Conservation (phyloP, 1,284 basidiomycete species). For the Pyrrhoderma noxium region DNA sequence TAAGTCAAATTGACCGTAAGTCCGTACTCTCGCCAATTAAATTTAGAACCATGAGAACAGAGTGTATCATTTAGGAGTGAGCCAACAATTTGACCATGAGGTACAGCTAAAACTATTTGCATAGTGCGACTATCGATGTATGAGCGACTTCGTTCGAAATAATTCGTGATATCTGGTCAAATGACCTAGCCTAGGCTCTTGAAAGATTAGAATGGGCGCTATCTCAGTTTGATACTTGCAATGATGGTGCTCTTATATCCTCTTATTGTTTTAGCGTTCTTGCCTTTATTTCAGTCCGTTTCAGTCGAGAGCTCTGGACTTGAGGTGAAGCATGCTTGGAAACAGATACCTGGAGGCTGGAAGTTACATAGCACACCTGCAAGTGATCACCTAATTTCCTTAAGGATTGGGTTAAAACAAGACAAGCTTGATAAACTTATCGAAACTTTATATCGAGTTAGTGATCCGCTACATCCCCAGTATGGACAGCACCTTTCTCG, state of each 20-base stretch:
- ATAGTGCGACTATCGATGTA: too few relatives aligned
- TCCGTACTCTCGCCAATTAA: too few relatives aligned
- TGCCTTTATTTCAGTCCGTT: background rate
- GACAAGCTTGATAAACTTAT: conserved; percentile 21
- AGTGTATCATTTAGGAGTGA: too few relatives aligned
- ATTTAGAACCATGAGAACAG: too few relatives aligned
- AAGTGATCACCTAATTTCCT: conserved; percentile 13
- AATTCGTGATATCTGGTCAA: too few relatives aligned
- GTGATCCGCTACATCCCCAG: conserved; percentile 19
- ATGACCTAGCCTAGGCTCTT: too few relatives aligned
- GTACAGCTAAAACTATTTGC: too few relatives aligned
- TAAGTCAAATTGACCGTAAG: too few relatives aligned
- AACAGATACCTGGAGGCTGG: conserved; percentile 16
- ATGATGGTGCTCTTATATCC: background rate
- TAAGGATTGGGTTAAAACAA: conserved; percentile 20
- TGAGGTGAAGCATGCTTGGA: conserved; percentile 19
- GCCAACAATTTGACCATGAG: too few relatives aligned
- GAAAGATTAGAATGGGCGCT: too few relatives aligned
- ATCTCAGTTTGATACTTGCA: background rate
- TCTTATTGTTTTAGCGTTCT: conserved; percentile 2
- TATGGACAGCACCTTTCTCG: conserved; percentile 22
- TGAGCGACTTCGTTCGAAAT: too few relatives aligned
- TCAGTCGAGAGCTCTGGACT: conserved; percentile 10
- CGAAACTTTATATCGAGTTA: conserved; percentile 21
- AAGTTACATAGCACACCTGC: conserved; percentile 11